Base-by-base conservation (phyloP, 495 filamentous ascomycete genomes). In the Chaetomium fimeti region DNA sequence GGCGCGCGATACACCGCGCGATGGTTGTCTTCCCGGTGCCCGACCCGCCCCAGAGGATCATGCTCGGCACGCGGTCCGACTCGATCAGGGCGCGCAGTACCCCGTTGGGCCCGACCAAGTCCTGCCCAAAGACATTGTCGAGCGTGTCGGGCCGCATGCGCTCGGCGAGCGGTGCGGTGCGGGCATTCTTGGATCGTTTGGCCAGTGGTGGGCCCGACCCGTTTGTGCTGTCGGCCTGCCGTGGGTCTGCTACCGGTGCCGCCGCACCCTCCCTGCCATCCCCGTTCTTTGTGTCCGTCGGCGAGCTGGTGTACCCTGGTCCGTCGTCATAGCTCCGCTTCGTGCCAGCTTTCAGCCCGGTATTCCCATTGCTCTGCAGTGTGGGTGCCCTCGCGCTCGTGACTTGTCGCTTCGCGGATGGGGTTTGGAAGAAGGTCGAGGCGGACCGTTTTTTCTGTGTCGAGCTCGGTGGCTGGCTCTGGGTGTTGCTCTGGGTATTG, bases 1-100 rank as follows among this genome's bases (percentile, higher is more conserved):
- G 85, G 3, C 86, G 84, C n/a, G 94, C 89, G 61, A 98, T 89
- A 9, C 95, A 90, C n/a, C 93, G 80, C 12, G 93, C 94, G 65
- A 98, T 97, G 0, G 94, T 98, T 2, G 94, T 98, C 77, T 98
- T 98, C 32, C 94, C 94, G 5, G 92, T 97, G 3, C 94, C 94
- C 2, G 93, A 88, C 12, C 85, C 83, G 20, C 94, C 94, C 94
- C 94, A 98, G 12, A 98, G 74, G 32, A 98, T 91, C 91, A 98
- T 96, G 40, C 90, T 93, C 0, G 94, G 93, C 22, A 98, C 87
- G 2, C 88, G 80, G 68, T 93, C 89, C 67, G 88, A 83, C 73
- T 97, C 90, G 69, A 98, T 93, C 47, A 98, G 79, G n/a, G 91
- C 87, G 12, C 93, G 89, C 11, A 98, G 82, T 11, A 97, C 86